phyloP scores from a whole-genome alignment of 2,329 filamentous ascomycete genomes.

The Graphiopsis chlorocephala region DNA sequence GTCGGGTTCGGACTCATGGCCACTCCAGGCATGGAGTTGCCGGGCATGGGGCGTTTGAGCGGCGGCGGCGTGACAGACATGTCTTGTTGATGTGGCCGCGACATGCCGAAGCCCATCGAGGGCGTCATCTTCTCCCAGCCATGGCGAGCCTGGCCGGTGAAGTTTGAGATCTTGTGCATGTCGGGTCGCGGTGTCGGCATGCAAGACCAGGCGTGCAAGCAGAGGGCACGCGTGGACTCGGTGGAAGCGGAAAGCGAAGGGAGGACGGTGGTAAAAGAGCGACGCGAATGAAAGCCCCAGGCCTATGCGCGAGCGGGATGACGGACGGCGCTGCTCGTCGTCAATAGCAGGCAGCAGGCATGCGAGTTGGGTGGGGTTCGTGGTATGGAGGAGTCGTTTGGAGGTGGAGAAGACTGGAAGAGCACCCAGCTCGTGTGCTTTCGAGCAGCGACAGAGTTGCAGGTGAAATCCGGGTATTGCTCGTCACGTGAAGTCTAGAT shows the following conservation, averaged over 20 bases:
- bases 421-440: conserved; percentile 15
- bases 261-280: conserved; percentile 13
- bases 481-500: not conserved
- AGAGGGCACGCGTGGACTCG: conserved; percentile 15
- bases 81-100: conserved; percentile 39
- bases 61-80: conserved; percentile 38
- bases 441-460: conserved; percentile 2
- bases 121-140: conserved; percentile 67
- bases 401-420: conserved; percentile 1
- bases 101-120: conserved; percentile 56
- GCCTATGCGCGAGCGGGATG: conserved; percentile 17
- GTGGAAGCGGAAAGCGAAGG: conserved; percentile 12
- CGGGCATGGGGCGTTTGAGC: conserved; percentile 53
- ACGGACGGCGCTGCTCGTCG: conserved; percentile 21
- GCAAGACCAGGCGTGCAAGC: conserved; percentile 17
- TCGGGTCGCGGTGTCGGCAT: conserved; percentile 7
- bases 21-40: conserved; percentile 19
- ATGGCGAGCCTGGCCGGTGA: conserved; percentile 64
- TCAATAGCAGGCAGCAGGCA: conserved; percentile 25
- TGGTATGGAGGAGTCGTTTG: conserved; percentile 13
- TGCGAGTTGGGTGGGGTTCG: conserved; percentile 16
- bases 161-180: conserved; percentile 69
- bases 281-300: conserved; percentile 14
- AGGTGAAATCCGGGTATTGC: not conserved
- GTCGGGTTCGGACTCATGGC: conserved; percentile 55